These are phyloP conservation scores for Diplodia scrobiculata DNA, from an alignment of 2,329 filamentous ascomycete genomes.

Conservation along the genomic window DNA sequence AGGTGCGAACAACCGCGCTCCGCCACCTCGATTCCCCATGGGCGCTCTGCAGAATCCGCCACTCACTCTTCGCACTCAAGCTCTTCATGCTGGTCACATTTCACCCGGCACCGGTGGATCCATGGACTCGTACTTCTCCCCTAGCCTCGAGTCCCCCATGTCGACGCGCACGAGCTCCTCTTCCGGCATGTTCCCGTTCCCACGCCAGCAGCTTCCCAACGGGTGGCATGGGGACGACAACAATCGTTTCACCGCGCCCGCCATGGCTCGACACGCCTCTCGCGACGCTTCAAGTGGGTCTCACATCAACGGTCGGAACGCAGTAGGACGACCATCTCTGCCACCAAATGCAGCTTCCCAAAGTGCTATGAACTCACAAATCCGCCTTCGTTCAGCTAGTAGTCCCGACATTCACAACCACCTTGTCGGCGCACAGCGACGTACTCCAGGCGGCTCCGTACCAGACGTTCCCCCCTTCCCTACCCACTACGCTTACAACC, in stretches of 20 bases:
- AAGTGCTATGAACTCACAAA: conserved; percentile 57
- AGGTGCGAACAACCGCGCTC: conserved; percentile 52
- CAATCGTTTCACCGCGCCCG: conserved; percentile 84
- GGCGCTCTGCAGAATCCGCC: conserved; percentile 51
- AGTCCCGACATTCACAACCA: conserved; percentile 88
- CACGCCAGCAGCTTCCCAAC: conserved; percentile 70
- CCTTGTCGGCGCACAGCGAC: conserved; percentile 59
- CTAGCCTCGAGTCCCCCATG: conserved; percentile 74
- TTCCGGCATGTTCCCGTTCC: conserved; percentile 78
- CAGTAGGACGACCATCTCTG: conserved; percentile 73
- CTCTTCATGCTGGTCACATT: conserved; percentile 50
- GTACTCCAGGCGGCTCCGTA: conserved; percentile 48
- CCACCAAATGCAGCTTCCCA: conserved; percentile 64
- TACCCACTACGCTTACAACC: conserved; percentile 60
- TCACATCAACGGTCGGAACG: conserved; percentile 65
- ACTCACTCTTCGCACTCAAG: conserved; percentile 70
- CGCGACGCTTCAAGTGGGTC: conserved; percentile 69
- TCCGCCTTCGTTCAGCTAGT: conserved; percentile 85
- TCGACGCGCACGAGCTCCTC: conserved; percentile 72
- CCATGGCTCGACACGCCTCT: conserved; percentile 78
- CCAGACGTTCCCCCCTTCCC: conserved; percentile 58
- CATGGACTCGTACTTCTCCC: conserved; percentile 91
- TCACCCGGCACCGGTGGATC: conserved; percentile 65
- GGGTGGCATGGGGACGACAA: conserved; percentile 70
- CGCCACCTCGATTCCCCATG: conserved; percentile 72